These are phyloP conservation scores for Alternaria ethzedia DNA, from an alignment of 2,329 filamentous ascomycete genomes.

Conservation along the genomic window DNA sequence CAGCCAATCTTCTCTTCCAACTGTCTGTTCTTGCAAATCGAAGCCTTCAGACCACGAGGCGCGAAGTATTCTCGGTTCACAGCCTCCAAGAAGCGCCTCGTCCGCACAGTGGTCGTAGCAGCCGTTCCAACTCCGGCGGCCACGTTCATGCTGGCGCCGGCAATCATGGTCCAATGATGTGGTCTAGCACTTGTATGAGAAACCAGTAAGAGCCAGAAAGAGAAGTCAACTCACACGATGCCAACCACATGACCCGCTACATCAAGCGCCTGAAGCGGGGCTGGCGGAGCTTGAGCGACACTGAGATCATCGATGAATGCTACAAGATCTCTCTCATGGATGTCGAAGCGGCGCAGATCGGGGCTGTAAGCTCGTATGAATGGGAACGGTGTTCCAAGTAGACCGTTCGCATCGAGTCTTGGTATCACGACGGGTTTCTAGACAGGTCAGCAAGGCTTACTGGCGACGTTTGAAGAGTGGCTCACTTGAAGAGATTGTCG, in stretches of 20 bases:
- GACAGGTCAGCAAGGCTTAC: neutral
- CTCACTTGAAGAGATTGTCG: neutral
- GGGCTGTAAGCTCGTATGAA: neutral
- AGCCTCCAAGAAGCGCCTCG: neutral
- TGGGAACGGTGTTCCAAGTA: neutral
- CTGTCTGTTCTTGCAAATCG: neutral
- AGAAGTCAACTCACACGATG: neutral
- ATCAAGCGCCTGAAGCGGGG: neutral
- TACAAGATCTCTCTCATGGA: neutral
- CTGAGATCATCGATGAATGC: neutral
- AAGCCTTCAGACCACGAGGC: neutral
- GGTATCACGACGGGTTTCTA: neutral
- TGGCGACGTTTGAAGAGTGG: neutral
- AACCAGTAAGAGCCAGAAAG: neutral
- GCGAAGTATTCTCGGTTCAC: neutral
- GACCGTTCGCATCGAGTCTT: neutral
- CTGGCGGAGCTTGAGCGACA: neutral
- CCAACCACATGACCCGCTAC: neutral
- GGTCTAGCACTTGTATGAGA: neutral
- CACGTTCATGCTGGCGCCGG: neutral
- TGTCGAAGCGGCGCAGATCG: neutral
- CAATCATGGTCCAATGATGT: neutral
- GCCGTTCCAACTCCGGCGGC: neutral
- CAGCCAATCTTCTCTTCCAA: neutral
- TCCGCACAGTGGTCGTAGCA: neutral